Conservation (phyloP, 164 flowering plant species). For the Tetrastigma voinierianum region DNA sequence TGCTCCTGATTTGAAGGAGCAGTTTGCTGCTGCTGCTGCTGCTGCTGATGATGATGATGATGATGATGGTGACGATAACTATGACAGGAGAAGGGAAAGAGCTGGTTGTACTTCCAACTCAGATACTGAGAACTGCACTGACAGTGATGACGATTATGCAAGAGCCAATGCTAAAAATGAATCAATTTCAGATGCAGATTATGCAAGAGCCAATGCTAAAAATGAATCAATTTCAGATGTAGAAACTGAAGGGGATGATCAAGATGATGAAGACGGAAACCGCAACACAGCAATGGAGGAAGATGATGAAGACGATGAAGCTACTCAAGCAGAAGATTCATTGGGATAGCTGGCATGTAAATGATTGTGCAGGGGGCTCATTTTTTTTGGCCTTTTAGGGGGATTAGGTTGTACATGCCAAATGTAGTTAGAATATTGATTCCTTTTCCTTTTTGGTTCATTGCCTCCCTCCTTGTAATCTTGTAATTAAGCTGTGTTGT, state of each 20-base stretch:
- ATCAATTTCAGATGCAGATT: conserved; percentile 50
- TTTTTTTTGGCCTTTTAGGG: too few species aligned
- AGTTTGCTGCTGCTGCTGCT: conserved; percentile 39
- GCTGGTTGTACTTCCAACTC: conserved; percentile 41
- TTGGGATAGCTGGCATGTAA: conserved; percentile 25
- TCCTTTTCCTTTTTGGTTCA: neutral
- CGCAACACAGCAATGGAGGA: conserved; percentile 35
- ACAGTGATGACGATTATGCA: conserved; percentile 28
- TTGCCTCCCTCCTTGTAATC: too few species aligned
- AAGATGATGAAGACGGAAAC: conserved; percentile 23
- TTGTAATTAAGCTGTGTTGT: too few species aligned
- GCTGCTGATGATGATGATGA: too few species aligned
- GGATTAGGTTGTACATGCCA: neutral
- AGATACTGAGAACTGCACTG: conserved; percentile 48
- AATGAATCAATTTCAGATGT: conserved; percentile 39
- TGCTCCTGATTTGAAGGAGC: conserved; percentile 65
- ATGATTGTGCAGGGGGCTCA: neutral
- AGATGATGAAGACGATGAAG: conserved; percentile 60
- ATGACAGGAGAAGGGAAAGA: conserved; percentile 17
- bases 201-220: conserved; percentile 16
- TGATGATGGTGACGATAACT: conserved; percentile 10
- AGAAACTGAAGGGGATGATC: conserved; percentile 42
- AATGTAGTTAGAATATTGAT: neutral
- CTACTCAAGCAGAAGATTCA: conserved; percentile 54
- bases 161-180: conserved; percentile 18